Evolutionary conservation across 345 rosid species (phyloP).

Genomic region (Eucalyptus pumila): DNA sequence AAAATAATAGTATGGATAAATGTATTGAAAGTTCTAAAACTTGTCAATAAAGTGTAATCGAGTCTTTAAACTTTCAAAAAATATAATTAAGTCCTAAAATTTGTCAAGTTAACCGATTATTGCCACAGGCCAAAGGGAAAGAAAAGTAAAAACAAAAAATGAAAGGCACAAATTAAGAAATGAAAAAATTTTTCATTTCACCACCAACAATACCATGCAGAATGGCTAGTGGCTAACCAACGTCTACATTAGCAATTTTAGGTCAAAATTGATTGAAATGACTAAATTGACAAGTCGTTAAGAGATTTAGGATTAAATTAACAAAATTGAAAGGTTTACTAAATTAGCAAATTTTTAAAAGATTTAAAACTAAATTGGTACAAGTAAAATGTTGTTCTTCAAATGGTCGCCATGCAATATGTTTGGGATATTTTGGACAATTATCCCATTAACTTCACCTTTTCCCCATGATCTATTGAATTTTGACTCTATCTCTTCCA

Average conservation of each 20-base stretch:
- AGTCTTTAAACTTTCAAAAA: background rate
- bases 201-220: background rate
- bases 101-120: background rate
- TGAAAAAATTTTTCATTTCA: background rate
- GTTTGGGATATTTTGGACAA: background rate
- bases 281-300: accelerated
- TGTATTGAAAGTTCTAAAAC: background rate
- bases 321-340: too few relatives aligned
- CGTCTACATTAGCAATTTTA: accelerated
- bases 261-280: background rate
- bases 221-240: background rate
- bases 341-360: too few relatives aligned
- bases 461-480: background rate
- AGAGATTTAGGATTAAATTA: background rate
- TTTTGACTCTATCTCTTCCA: background rate
- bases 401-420: background rate
- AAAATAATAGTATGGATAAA: background rate
- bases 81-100: accelerated
- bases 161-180: too few relatives aligned
- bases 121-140: background rate
- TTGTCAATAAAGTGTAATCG: background rate
- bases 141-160: too few relatives aligned
- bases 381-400: too few relatives aligned
- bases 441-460: background rate
- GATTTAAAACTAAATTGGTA: too few relatives aligned